Conservation (phyloP, 352 stramenopile genomes). For the Phytophthora capsici region DNA sequence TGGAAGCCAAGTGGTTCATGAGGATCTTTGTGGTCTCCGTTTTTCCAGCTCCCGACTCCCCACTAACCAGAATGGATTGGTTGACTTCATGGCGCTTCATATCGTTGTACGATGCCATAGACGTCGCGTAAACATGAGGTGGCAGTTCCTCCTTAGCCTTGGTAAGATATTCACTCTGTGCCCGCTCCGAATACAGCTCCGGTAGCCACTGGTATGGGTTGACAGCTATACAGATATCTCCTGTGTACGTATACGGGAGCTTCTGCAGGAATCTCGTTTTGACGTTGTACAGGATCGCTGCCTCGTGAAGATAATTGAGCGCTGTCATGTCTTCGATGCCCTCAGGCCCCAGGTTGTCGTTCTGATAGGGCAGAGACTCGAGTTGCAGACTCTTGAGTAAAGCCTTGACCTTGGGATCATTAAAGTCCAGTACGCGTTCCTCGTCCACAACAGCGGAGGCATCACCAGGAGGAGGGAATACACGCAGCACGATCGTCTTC, state of each 20-base stretch:
- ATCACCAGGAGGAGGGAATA: constrained; percentile 45
- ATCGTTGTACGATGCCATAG: constrained; percentile 70
- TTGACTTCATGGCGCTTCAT: constrained; percentile 71
- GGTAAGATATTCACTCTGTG: constrained; percentile 72
- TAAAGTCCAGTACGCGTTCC: constrained; percentile 79
- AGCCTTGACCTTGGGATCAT: constrained; percentile 67
- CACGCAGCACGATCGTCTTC: constrained; percentile 64
- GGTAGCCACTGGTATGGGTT: constrained; percentile 96
- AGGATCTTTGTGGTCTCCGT: constrained; percentile 91
- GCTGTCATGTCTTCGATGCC: constrained; percentile 89
- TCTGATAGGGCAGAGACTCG: constrained; percentile 81
- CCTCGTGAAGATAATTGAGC: constrained; percentile 91
- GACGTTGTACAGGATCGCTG: constrained; percentile 93
- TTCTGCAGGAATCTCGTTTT: constrained; percentile 84
- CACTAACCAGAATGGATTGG: constrained; percentile 89
- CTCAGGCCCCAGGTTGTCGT: constrained; percentile 60
- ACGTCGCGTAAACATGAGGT: constrained; percentile 78
- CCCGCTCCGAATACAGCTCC: constrained; percentile 84
- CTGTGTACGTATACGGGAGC: constrained; percentile 96
- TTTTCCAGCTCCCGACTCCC: constrained; percentile 88
- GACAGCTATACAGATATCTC: constrained; percentile 97
- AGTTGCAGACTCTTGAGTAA: constrained; percentile 71
- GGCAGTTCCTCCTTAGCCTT: constrained; percentile 62
- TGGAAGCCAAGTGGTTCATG: constrained; percentile 87
- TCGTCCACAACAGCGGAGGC: constrained; percentile 24